Conservation (phyloP, 495 filamentous ascomycete genomes). For the Penicillium psychrofluorescens region DNA sequence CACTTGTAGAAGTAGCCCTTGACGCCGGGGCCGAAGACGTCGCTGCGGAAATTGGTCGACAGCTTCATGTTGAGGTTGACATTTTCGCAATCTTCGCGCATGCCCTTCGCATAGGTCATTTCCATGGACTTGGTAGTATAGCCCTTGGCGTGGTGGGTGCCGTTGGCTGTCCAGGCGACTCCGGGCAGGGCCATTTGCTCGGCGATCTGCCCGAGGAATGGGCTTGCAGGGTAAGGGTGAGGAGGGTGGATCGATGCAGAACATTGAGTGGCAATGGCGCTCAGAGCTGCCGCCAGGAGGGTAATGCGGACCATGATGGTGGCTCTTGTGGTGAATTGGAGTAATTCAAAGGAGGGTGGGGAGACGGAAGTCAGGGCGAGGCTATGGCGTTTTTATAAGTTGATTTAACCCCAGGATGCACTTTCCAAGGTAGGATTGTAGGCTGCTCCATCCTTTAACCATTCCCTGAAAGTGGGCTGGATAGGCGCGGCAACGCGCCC, state of each 20-base stretch:
- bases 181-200: constrained; percentile 13
- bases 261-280: constrained; percentile 7
- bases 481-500: no score
- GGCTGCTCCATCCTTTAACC: no score
- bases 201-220: constrained; percentile 9
- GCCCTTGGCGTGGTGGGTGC: constrained; percentile 19
- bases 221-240: constrained; percentile 9
- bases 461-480: no score
- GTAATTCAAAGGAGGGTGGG: no score
- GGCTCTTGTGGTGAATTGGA: no score
- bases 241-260: constrained; percentile 1
- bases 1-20: constrained; percentile 22
- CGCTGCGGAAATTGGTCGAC: constrained; percentile 19
- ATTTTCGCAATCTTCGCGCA: constrained; percentile 20
- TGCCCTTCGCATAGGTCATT: constrained; percentile 5
- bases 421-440: no score
- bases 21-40: constrained; percentile 14
- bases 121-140: constrained; percentile 13
- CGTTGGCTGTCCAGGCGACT: constrained; percentile 21
- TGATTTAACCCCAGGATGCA: no score
- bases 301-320: background rate
- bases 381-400: no score
- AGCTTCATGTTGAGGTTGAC: constrained; percentile 24
- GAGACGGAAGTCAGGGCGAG: no score
- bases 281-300: constrained; percentile 1